Base-by-base conservation (phyloP, 164 flowering plant genomes). In the Vitis cinerea region DNA sequence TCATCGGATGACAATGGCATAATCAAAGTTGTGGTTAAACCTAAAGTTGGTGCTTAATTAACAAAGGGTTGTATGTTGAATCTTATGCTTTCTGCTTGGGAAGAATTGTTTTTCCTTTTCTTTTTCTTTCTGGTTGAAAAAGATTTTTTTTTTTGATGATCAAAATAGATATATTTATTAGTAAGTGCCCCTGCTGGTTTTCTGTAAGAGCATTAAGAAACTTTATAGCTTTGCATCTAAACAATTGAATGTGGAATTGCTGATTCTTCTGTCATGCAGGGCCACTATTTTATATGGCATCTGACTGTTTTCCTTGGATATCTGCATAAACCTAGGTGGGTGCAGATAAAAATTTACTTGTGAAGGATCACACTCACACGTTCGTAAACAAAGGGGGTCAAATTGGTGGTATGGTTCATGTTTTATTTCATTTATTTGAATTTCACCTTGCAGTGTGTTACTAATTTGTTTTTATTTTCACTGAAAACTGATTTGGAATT, bases 331-430 rank as follows among this genome's bases (percentile, higher is more conserved):
- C 64, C 8, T 74, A 95, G 99, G 99, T 95, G 12, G 99, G 97
- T 61, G 99, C 98, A 44, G 91, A 88, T 8, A 76, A 88, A 74
- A 95, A 95, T 87, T 81, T 95, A 65, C 97, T 92, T 74, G 97
- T 91, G 75, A 95, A 95, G 87, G 99, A 95, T 79, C 99, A 95
- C 62, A 91, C 97, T 74, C 99, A 95, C 77, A 95, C 94, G 67
- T 95, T 93, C 67, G 83, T 95, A 14, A 95, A 95, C 76, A 87
- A 80, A 83, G 98, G 97, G 63, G 97, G 98, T 70, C 76, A 87
- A 74, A 75, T 95, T 79, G 98, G 97, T 31, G 98, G 99, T 95
- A 87, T 64, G 83, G 9, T 53, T 50, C 59, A 29, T 60, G 7
- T 60, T 75, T 62, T 69, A 37, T 60, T 63, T 19, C 30, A 19